Evolutionary conservation across 345 rosid genomes (phyloP), one percentile per base, ranked within the genome.

Genomic region (Boechera retrofracta): DNA sequence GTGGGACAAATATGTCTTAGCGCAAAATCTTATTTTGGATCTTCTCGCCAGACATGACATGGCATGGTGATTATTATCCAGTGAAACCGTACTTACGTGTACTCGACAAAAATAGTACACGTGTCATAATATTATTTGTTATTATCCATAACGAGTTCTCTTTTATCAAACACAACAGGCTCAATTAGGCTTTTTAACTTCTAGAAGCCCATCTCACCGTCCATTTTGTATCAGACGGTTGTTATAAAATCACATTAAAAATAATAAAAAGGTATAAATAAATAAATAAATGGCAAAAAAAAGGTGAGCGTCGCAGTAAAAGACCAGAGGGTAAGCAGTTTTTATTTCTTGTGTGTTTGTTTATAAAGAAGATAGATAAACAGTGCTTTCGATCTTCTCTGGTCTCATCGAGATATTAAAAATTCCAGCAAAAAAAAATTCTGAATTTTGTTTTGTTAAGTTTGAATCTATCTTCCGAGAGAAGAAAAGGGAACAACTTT

Each of bases 271-370:
- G 0, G 10, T n/a, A 7, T 7, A 28, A 48, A 45, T 21, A 21
- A 21, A 21, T 21, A 41, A 77, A 36, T 16, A 28, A 58, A 5
- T 28, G 59, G 72, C 59, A n/a, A 63, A 58, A 39, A 67, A 44
- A 78, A 16, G 52, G 74, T 44, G 78, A 79, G 71, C 65, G 78
- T 73, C 47, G 73, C 57, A 72, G 74, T 77, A 65, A 77, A 52
- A 58, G 65, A 67, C 44, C 66, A 73, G 75, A 78, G 61, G 77
- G 78, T 67, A 73, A 67, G 68, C 77, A 72, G 81, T 78, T 78
- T 60, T 45, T 16, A 45, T 71, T 36, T 56, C 41, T n/a, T 76
- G 28, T 61, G 61, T 71, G 29, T 16, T 16, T 45, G 44, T 57
- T 67, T 72, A 24, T 61, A 18, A 67, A 66, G 78, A 67, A 73